phyloP scores from a whole-genome alignment of 2,329 filamentous ascomycete species.

The Neopestalotiopsis sp. region DNA sequence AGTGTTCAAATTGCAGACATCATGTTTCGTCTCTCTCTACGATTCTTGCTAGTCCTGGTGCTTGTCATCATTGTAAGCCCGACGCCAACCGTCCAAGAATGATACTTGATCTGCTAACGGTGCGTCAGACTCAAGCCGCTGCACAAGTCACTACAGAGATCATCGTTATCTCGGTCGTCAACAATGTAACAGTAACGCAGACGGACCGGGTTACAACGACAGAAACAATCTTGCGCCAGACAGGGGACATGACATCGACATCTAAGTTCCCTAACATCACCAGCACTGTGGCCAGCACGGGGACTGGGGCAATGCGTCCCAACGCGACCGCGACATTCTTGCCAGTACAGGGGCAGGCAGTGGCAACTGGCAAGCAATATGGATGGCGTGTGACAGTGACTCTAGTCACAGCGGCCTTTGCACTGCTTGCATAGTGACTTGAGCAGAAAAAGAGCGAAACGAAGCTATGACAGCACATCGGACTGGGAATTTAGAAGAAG shows the following conservation, averaged over 20 bases:
- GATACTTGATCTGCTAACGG: neutral
- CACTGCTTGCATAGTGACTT: neutral
- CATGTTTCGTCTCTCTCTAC: neutral
- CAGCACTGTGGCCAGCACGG: neutral
- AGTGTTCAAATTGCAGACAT: neutral
- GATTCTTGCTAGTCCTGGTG: neutral
- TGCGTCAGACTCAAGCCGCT: neutral
- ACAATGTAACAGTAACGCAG: conserved; percentile 4
- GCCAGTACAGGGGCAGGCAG: neutral
- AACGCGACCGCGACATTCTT: neutral
- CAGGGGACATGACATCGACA: neutral
- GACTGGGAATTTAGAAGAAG: neutral
- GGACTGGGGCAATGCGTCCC: conserved; percentile 4
- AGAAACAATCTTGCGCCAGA: neutral
- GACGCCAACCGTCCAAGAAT: neutral
- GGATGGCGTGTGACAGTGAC: neutral
- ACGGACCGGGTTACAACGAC: conserved; percentile 8
- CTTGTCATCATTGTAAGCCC: neutral
- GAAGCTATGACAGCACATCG: neutral
- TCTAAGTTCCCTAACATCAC: neutral
- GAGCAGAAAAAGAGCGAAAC: neutral
- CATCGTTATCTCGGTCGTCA: conserved; percentile 5
- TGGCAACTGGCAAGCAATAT: neutral
- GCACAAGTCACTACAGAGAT: conserved; percentile 1
- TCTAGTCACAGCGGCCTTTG: neutral